Percentiles rank a stretch among this genome's conserved stretches.
These are phyloP conservation scores for Corymbia citriodora DNA, from an alignment of 441 rosid species.

Conservation along the genomic window DNA sequence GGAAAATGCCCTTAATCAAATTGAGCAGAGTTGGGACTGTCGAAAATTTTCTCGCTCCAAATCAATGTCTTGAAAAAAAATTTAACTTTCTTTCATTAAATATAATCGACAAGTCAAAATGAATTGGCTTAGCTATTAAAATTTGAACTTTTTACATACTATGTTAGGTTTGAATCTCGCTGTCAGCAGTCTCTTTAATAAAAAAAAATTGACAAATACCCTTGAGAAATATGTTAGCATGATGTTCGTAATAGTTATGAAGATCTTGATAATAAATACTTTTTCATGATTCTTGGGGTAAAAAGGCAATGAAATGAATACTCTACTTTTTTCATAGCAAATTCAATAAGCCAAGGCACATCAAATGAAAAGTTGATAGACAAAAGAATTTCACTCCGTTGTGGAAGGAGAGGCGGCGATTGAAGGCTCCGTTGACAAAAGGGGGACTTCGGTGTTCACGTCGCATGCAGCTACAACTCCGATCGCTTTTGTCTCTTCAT, in stretches of 20 bases:
- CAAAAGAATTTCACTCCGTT: fast-evolving
- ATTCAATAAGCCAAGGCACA: background rate
- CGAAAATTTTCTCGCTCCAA: background rate
- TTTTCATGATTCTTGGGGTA: background rate
- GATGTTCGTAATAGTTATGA: background rate
- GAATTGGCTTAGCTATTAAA: background rate
- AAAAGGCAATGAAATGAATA: background rate
- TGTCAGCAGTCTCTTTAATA: too few species aligned
- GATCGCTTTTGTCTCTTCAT: background rate
- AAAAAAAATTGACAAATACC: background rate
- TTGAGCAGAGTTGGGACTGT: fast-evolving
- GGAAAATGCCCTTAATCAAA: background rate
- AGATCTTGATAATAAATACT: background rate
- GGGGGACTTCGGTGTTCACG: background rate
- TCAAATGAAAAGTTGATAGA: background rate
- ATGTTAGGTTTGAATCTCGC: background rate
- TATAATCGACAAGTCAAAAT: background rate
- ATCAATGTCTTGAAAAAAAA: background rate
- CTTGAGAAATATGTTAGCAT: background rate
- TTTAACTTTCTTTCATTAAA: background rate
- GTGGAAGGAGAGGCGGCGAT: background rate
- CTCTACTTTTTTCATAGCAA: background rate
- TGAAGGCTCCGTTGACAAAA: fast-evolving
- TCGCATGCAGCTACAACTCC: fast-evolving
- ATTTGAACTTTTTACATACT: too few species aligned